Conservation (phyloP, 116 monocot genomes). For the Dioscorea cayenensis region DNA sequence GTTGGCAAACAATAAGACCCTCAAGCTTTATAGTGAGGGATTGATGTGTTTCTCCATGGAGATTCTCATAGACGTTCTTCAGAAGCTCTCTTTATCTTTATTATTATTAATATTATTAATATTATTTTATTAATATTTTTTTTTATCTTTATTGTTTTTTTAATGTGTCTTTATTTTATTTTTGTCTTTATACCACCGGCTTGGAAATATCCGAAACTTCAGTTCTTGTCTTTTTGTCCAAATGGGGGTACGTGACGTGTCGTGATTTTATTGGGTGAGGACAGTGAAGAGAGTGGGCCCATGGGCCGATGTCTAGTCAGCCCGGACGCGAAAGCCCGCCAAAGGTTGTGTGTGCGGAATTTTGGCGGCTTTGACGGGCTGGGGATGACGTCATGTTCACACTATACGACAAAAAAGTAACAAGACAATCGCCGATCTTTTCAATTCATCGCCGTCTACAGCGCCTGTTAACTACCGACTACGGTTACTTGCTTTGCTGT, state of each 20-base stretch:
- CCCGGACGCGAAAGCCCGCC: constrained; percentile 7
- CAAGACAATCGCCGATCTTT: background rate
- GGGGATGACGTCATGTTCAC: constrained; percentile 10
- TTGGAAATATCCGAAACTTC: constrained; percentile 28
- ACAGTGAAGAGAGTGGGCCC: background rate
- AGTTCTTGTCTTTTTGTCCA: constrained; percentile 17
- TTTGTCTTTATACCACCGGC: constrained; percentile 22
- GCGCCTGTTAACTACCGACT: background rate
- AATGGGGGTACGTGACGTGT: constrained; percentile 6
- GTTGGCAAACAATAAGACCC: background rate
- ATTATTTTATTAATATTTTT: background rate
- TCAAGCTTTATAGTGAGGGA: constrained; percentile 31
- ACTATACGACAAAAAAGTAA: background rate
- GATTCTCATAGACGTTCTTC: constrained; percentile 21
- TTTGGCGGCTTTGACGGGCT: constrained; percentile 6
- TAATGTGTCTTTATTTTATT: constrained; percentile 8
- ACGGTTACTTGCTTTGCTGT: too few species aligned
- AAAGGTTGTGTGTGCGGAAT: background rate
- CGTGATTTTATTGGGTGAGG: constrained; percentile 1
- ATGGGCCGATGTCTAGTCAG: constrained; percentile 11
- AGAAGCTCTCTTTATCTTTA: constrained; percentile 25
- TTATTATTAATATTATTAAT: constrained; percentile 4
- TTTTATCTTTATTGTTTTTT: constrained; percentile 13
- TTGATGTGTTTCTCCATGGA: constrained; percentile 5
- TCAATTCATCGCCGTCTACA: background rate